Evolutionary conservation across 768 basidiomycete genomes (phyloP).

Genomic region (Lentinula edodes): DNA sequence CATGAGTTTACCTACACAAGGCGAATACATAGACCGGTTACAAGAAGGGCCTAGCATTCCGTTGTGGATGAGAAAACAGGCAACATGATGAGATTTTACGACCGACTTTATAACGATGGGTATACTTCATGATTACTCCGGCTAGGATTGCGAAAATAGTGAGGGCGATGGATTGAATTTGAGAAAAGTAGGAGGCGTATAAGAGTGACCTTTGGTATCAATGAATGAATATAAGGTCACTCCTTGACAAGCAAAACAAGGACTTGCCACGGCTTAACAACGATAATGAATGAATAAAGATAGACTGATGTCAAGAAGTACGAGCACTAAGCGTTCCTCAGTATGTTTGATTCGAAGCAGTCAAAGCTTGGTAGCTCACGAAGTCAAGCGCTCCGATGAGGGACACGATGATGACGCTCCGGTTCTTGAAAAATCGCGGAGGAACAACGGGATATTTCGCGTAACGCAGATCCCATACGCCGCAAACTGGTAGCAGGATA

Average conservation of each 20-base stretch:
- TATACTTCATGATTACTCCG: constrained; percentile 49
- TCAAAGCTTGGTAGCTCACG: constrained; percentile 23
- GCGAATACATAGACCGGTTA: constrained; percentile 54
- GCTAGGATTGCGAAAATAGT: constrained; percentile 61
- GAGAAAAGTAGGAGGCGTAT: constrained; percentile 58
- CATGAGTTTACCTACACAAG: constrained; percentile 32
- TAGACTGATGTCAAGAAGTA: constrained; percentile 71
- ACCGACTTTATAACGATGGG: constrained; percentile 50
- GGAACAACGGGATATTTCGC: constrained; percentile 59
- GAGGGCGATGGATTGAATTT: constrained; percentile 52
- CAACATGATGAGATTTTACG: too few species aligned
- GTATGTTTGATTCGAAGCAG: neutral
- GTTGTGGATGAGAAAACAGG: neutral
- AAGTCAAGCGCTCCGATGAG: constrained; percentile 64
- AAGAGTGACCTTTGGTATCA: constrained; percentile 37
- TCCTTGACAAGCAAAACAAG: neutral
- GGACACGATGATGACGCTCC: constrained; percentile 52
- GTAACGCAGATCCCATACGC: constrained; percentile 42
- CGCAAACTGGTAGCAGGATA: constrained; percentile 35
- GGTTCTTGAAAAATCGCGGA: constrained; percentile 50
- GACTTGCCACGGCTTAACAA: constrained; percentile 43
- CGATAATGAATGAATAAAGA: constrained; percentile 61
- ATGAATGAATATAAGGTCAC: neutral
- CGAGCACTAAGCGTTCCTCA: constrained; percentile 33
- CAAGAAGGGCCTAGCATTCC: constrained; percentile 33